A percentile compares a stretch with the other conserved stretches of the same genome.
phyloP scores from a whole-genome alignment of 148 eudicot species.

The Rhododendron kiyosumense region DNA sequence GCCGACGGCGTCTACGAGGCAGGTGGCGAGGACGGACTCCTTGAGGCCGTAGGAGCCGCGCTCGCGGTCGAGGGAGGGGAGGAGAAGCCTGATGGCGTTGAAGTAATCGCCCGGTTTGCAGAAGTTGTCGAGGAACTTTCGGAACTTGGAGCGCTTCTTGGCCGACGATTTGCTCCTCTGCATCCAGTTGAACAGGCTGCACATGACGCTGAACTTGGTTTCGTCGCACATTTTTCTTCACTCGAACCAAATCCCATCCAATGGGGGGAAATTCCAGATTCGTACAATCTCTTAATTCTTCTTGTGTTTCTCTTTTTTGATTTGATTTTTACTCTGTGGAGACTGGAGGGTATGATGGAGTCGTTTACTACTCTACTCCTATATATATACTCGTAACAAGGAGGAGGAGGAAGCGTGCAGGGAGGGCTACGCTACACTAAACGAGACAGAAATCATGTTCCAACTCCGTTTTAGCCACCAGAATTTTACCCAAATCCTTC shows the following conservation, averaged over 20 bases:
- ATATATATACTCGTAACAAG: no score
- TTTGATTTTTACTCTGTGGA: no score
- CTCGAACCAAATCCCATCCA: background rate
- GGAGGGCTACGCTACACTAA: background rate
- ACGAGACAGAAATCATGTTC: background rate
- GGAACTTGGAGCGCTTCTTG: constrained; percentile 61
- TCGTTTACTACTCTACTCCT: no score
- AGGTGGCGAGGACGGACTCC: constrained; percentile 65
- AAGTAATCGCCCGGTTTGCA: constrained; percentile 61
- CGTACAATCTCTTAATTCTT: background rate
- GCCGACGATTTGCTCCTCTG: constrained; percentile 41
- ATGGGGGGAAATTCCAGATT: background rate
- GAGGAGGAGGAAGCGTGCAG: background rate
- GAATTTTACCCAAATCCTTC: background rate
- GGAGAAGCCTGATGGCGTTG: constrained; percentile 59
- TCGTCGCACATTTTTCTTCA: constrained; percentile 24
- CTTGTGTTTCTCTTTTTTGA: background rate
- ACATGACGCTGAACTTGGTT: constrained; percentile 64
- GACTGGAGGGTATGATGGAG: no score
- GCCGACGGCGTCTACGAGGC: constrained; percentile 69
- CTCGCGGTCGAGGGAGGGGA: constrained; percentile 76
- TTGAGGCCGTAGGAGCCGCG: constrained; percentile 83
- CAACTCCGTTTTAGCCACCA: background rate
- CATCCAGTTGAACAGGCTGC: constrained; percentile 55
- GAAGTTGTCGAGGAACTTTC: constrained; percentile 65